These are phyloP conservation scores for Calonectria hongkongensis DNA, from an alignment of 2,329 filamentous ascomycete genomes.

Conservation along the genomic window DNA sequence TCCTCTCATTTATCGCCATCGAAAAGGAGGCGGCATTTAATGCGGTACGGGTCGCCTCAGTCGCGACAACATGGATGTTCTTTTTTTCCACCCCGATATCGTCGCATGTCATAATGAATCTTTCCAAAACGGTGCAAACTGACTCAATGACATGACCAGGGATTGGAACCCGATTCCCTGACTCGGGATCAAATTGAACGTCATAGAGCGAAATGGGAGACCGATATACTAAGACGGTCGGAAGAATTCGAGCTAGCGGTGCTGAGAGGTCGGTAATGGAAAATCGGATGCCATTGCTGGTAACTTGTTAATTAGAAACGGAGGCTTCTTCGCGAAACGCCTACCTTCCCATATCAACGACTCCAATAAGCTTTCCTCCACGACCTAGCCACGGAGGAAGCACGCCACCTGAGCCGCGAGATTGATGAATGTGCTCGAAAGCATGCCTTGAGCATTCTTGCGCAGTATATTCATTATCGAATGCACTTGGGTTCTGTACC, in stretches of 20 bases:
- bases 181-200: constrained; percentile 57
- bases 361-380: constrained; percentile 55
- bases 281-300: constrained; percentile 82
- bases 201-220: constrained; percentile 58
- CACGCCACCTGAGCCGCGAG: constrained; percentile 43
- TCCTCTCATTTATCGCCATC: constrained; percentile 68
- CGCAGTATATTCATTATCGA: constrained; percentile 32
- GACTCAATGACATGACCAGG: constrained; percentile 53
- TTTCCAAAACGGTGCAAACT: constrained; percentile 52
- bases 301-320: background rate
- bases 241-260: constrained; percentile 76
- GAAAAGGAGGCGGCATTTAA: constrained; percentile 55
- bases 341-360: constrained; percentile 64
- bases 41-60: constrained; percentile 57
- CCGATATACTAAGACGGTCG: constrained; percentile 62
- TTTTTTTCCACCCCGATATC: constrained; percentile 52
- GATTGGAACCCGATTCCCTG: constrained; percentile 57
- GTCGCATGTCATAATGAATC: constrained; percentile 55
- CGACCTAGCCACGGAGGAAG: constrained; percentile 57
- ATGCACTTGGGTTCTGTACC: constrained; percentile 46
- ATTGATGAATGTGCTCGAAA: background rate
- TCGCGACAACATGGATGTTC: constrained; percentile 58
- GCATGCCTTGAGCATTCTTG: too few relatives aligned
- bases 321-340: background rate
- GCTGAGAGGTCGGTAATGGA: constrained; percentile 71